These are phyloP conservation scores for Tritrichomonas foetus DNA, from an alignment of 208 protist species.

Conservation along the genomic window DNA sequence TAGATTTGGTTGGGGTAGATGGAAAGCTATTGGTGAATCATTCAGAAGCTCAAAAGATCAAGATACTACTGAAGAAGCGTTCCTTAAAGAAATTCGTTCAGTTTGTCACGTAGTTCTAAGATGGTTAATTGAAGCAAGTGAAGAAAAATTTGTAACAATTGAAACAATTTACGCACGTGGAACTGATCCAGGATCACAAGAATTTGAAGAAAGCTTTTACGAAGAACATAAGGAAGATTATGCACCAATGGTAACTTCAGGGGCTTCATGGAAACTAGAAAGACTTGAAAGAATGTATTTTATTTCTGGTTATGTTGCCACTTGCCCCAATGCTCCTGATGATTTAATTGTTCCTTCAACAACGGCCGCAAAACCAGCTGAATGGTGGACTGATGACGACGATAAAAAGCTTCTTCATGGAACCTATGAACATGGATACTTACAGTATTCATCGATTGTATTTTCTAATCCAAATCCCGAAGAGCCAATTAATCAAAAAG, in stretches of 20 bases:
- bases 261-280: not conserved
- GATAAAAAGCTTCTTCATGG: not conserved
- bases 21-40: not conserved
- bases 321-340: not conserved
- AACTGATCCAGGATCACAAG: not conserved
- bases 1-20: conserved; percentile 30
- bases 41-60: not conserved
- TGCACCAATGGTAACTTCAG: not conserved
- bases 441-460: not conserved
- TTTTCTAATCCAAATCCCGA: not conserved
- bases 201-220: not conserved
- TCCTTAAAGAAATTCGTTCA: not conserved
- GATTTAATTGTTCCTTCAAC: not conserved
- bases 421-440: not conserved
- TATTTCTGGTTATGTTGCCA: not conserved
- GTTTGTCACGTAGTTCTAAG: not conserved
- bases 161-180: not conserved
- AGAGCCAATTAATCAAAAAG: not conserved
- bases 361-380: not conserved
- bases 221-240: not conserved
- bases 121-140: not conserved
- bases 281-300: conserved; percentile 25
- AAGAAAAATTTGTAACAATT: not conserved
- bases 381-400: not conserved
- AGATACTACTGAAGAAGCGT: not conserved